Base-by-base conservation (phyloP, 345 rosid species). In the Cardamine occulta region DNA sequence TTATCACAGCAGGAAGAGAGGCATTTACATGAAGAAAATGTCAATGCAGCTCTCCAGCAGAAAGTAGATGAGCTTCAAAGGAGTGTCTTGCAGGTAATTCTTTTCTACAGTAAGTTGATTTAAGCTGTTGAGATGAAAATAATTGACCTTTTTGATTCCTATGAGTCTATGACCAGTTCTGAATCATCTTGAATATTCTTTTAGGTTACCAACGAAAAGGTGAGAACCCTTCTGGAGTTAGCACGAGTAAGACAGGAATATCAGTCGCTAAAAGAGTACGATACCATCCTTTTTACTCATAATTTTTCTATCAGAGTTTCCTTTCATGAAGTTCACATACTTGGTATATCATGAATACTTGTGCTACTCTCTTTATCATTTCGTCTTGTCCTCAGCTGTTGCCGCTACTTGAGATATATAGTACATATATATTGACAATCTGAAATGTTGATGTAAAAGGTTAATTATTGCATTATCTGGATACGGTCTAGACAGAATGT, bases 161-260 rank as follows among this genome's bases (percentile, higher is more conserved):
- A 40, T 4, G 31, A 28, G 31, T 28, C 6, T 28, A 28, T 1
- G 3, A 21, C 26, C 34, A 24, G 39, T 68, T 61, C 77, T 57
- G 57, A 60, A 31, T 49, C 39, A 21, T 69, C 60, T 60, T 69
- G 31, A 64, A 39, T 64, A 35, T 65, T 69, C 40, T 59, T 53
- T 69, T 72, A 91, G 99, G 99, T 91, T 66, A 91, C 98, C 11
- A 93, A 86, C 65, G 99, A 96, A 84, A 96, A 96, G 85, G 99
- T 96, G 72, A 93, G 86, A 88, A 89, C 88, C 76, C 96, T 96
- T 55, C 40, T 93, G 95, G 98, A 93, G 81, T 74, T 91, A 80
- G 97, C 96, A 44, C 88, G 83, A 63, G 60, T 96, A 70, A 91
- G 88, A 82, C 95, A 87, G 80, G 91, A 86, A 48, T 83, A 83